phyloP scores from a whole-genome alignment of 2,329 filamentous ascomycete species.

The Penicillium sclerotiorum region DNA sequence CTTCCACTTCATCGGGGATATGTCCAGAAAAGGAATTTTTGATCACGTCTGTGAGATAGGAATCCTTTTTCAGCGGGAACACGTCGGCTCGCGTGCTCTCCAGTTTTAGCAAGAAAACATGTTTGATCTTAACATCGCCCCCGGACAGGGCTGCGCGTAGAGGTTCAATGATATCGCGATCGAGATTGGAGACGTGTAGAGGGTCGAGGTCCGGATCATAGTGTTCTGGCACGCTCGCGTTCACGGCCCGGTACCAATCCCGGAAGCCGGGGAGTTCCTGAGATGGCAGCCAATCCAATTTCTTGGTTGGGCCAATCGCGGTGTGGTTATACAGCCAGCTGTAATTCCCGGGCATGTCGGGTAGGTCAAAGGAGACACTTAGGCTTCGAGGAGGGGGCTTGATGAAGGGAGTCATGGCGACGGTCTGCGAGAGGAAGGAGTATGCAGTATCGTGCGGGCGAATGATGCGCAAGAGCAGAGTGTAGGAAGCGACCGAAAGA shows the following conservation, averaged over 20 bases:
- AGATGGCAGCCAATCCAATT: constrained; percentile 25
- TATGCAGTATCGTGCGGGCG: constrained; percentile 22
- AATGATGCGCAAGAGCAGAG: constrained; percentile 14
- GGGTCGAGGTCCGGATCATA: constrained; percentile 44
- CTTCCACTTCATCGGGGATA: constrained; percentile 34
- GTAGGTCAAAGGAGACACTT: constrained; percentile 15
- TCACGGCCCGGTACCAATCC: constrained; percentile 24
- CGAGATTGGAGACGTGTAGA: constrained; percentile 44
- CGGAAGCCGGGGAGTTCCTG: constrained; percentile 21
- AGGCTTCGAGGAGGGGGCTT: constrained; percentile 10
- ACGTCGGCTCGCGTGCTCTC: constrained; percentile 50
- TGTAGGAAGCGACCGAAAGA: neutral
- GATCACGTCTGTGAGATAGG: constrained; percentile 31
- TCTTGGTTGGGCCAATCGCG: constrained; percentile 15
- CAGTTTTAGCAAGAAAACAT: constrained; percentile 45
- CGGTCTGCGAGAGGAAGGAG: constrained; percentile 23
- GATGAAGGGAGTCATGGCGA: constrained; percentile 23
- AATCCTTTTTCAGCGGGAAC: constrained; percentile 45
- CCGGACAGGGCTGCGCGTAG: constrained; percentile 20
- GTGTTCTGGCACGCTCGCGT: constrained; percentile 15
- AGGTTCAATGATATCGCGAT: constrained; percentile 33
- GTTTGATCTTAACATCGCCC: constrained; percentile 39
- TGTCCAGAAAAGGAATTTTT: constrained; percentile 35
- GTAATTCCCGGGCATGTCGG: constrained; percentile 19
- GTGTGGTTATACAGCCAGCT: constrained; percentile 26